Percentiles rank a stretch among this genome's conserved stretches.
Evolutionary conservation across 176 grass and related monocot species (phyloP).

Genomic region (Carex littledalei): DNA sequence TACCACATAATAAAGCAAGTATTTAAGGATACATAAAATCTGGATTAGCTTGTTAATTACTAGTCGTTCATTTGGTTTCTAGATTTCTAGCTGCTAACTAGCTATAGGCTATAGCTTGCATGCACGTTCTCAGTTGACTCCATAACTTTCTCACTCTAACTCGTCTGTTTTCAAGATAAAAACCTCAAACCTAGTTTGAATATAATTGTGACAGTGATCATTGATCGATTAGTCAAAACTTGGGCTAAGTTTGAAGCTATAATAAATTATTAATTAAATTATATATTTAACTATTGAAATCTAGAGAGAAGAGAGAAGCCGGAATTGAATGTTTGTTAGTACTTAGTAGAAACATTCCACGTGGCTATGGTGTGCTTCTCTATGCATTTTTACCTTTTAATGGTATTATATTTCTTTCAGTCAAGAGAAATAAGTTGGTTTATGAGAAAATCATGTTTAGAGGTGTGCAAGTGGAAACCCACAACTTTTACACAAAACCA

Average conservation of each 20-base stretch:
- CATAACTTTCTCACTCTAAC: background rate
- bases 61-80: background rate
- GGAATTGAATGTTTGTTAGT: background rate
- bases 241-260: background rate
- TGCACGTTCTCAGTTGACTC: slow-evolving; percentile 13
- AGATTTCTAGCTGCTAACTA: background rate
- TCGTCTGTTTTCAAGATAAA: background rate
- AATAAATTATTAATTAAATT: background rate
- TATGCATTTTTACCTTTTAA: background rate
- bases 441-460: background rate
- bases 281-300: background rate
- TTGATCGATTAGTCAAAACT: background rate
- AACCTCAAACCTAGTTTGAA: background rate
- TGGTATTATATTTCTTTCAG: background rate
- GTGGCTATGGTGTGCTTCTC: background rate
- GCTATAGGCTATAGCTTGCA: no score
- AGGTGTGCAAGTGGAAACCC: background rate
- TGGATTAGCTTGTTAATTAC: background rate
- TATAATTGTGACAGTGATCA: background rate
- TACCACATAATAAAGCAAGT: background rate
- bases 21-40: background rate
- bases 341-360: background rate
- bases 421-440: background rate
- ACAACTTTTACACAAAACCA: background rate
- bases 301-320: background rate